phyloP scores from a whole-genome alignment of 805 yeast genomes.

The Sugiyamaella floridensis region DNA sequence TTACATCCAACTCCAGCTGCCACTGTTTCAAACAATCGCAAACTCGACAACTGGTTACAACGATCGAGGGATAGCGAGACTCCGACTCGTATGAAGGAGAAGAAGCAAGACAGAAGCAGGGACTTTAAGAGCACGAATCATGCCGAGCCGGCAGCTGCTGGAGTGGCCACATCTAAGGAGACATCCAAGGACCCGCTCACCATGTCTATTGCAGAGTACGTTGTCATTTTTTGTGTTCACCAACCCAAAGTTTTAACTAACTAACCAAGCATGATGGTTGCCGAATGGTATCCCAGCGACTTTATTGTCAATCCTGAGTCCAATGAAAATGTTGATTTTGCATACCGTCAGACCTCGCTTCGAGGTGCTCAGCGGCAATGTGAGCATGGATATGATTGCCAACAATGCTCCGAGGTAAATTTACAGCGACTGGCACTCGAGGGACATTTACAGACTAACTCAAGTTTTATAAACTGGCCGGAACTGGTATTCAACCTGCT shows the following conservation, averaged over 20 bases:
- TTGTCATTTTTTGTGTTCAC: background rate
- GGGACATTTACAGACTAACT: background rate
- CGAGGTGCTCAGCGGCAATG: constrained; percentile 32
- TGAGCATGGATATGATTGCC: constrained; percentile 33
- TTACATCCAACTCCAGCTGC: background rate
- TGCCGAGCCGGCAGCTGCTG: background rate
- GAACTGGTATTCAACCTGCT: constrained; percentile 20
- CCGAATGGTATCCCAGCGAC: constrained; percentile 34
- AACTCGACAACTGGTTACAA: background rate
- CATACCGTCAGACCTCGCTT: constrained; percentile 30
- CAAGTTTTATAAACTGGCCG: constrained; percentile 29
- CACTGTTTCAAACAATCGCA: background rate
- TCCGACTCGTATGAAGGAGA: background rate
- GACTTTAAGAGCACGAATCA: background rate
- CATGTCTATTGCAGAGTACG: background rate
- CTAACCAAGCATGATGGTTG: background rate
- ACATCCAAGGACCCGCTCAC: background rate
- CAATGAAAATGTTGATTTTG: constrained; percentile 27
- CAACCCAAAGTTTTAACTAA: background rate
- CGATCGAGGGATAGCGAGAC: background rate
- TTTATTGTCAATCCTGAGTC: constrained; percentile 33
- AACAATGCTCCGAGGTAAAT: constrained; percentile 25
- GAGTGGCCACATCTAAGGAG: background rate
- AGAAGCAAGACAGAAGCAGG: background rate
- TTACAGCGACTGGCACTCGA: background rate